Conservation (phyloP, 371 early-diverging fungal genomes). For the Gilbertella persicaria region DNA sequence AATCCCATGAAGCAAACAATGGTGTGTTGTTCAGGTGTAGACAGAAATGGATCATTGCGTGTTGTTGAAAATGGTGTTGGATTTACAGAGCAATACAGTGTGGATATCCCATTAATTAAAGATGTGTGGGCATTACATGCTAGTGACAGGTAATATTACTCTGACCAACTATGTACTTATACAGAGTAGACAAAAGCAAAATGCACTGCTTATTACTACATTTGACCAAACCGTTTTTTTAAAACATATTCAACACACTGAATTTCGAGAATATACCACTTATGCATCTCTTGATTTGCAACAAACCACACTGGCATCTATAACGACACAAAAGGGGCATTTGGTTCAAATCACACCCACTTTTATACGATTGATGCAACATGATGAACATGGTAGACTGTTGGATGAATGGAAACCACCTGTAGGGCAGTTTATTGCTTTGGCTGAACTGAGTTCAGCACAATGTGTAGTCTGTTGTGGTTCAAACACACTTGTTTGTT, state of each 20-base stretch:
- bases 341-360: slow-evolving; percentile 60
- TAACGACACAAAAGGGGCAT: slow-evolving; percentile 10
- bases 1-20: slow-evolving; percentile 59
- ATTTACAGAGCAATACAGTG: slow-evolving; percentile 60
- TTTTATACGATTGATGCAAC: slow-evolving; percentile 51
- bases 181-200: background rate
- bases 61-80: slow-evolving; percentile 90
- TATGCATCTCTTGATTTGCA: slow-evolving; percentile 26
- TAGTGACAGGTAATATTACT: slow-evolving; percentile 12
- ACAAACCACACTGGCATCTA: slow-evolving; percentile 30
- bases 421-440: slow-evolving; percentile 40
- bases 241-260: background rate
- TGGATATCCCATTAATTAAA: slow-evolving; percentile 66
- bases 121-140: slow-evolving; percentile 67
- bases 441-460: slow-evolving; percentile 53
- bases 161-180: background rate
- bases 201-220: slow-evolving; percentile 57
- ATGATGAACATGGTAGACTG: slow-evolving; percentile 14
- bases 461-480: slow-evolving; percentile 64
- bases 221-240: slow-evolving; percentile 28
- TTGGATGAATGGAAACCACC: slow-evolving; percentile 58
- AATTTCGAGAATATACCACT: slow-evolving; percentile 2
- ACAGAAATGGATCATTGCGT: slow-evolving; percentile 75
- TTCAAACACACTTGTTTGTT: slow-evolving; percentile 53
- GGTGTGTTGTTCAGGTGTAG: slow-evolving; percentile 85